phyloP scores from a whole-genome alignment of 1,139 yeast species.

The Ashbya aceris region DNA sequence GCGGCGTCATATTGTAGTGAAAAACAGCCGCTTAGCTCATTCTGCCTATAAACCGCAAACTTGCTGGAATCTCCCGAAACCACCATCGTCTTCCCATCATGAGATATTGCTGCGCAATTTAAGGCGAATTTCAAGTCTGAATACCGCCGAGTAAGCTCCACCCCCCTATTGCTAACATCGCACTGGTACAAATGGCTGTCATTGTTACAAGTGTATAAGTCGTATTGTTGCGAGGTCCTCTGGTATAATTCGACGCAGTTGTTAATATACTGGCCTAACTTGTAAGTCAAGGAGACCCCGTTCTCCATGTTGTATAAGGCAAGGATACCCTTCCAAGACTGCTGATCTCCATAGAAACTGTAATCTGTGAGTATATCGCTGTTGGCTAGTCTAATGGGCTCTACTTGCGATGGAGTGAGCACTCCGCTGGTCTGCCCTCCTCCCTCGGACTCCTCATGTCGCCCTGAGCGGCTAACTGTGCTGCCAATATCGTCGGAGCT shows the following conservation, averaged over 20 bases:
- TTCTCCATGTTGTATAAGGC: conserved; percentile 46
- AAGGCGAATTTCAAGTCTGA: conserved; percentile 43
- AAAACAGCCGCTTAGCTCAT: conserved; percentile 23
- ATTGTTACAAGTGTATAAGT: conserved; percentile 70
- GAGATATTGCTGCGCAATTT: conserved; percentile 53
- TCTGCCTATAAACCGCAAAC: conserved; percentile 42
- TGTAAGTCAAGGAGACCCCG: conserved; percentile 40
- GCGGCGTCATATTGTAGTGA: conserved; percentile 23
- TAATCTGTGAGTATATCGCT: conserved; percentile 21
- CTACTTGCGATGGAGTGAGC: conserved; percentile 14
- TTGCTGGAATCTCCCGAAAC: conserved; percentile 53
- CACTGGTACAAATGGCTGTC: conserved; percentile 63
- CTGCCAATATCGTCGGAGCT: conserved; percentile 30
- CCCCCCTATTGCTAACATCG: conserved; percentile 44
- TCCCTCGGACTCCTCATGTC: neutral
- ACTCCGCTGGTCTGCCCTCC: conserved; percentile 1
- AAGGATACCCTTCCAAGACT: conserved; percentile 49
- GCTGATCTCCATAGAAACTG: conserved; percentile 27
- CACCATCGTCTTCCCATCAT: conserved; percentile 45
- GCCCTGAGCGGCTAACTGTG: conserved; percentile 4
- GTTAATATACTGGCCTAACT: conserved; percentile 73
- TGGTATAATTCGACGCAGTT: conserved; percentile 55
- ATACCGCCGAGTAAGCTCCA: conserved; percentile 32
- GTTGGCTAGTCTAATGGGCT: conserved; percentile 21
- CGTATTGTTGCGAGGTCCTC: conserved; percentile 31